Base-by-base conservation (phyloP, 2,329 filamentous ascomycete genomes). In the Sphaceloma murrayae region DNA sequence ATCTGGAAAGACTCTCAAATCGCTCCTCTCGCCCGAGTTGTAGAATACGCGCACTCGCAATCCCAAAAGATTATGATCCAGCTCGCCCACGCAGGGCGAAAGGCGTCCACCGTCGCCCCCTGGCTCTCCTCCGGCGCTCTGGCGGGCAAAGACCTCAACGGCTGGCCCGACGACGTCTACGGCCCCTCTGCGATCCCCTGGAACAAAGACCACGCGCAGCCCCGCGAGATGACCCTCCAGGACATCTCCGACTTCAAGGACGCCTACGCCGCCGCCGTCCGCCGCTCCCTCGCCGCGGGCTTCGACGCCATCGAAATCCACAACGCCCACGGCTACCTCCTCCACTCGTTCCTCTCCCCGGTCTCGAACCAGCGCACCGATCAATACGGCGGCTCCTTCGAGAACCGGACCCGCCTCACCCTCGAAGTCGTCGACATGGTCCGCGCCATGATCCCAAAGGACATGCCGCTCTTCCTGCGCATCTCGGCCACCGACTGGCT, bases 1-100 rank as follows among this genome's bases (percentile, higher is more conserved):
- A 65, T 95, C 5, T 95, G 87, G 88, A 72, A 82, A 50, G 88
- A 94, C 60, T 77, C 73, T 24, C 88, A 95, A 61, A 80, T 88
- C 48, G 79, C 73, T 50, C 78, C 80, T 0, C 65, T 93, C 47
- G 74, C 72, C 57, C 73, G 75, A 48, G 73, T 89, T 34, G 75
- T 80, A 26, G 83, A 93, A 49, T 93, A 87, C 50, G 76, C 82
- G 2, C 86, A 93, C 66, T 77, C 74, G 18, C 87, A 94, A 62
- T 74, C 72, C 57, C 79, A 86, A 56, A 77, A 82, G 51, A 77
- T 85, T 43, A 85, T 75, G 42, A 80, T 94, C 49, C 87, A 94
- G 66, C 70, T 94, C 3, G 84, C 68, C 1, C 87, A 94, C 56
- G 86, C 85, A 0, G 87, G 87, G 5, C 62, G 75, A 21, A 79